Evolutionary conservation across 768 basidiomycete species (phyloP), one percentile per base, ranked within the genome.

Genomic region (Collybiopsis confluens): DNA sequence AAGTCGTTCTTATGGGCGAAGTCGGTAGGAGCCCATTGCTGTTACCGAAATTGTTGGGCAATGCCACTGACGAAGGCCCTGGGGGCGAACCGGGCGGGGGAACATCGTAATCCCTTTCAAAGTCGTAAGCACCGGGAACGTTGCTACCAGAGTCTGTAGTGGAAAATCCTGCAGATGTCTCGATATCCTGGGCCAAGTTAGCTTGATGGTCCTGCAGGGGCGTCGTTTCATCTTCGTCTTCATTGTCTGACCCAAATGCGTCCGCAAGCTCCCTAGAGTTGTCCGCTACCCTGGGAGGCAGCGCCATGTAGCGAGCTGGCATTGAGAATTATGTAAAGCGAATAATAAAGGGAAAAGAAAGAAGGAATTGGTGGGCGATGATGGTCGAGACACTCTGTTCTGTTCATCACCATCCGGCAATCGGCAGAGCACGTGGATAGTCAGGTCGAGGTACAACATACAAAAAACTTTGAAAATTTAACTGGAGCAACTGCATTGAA

Each of bases 401-500:
- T 30, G 4, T 24, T 23, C 30, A 21, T 26, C 45, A 33, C 5
- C 15, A 6, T 30, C 33, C 18, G 42, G 42, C 30, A 46, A 11
- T 37, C 47, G 47, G 47, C 47, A 48, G 35, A 27, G 8, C 18
- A 30, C 45, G 23, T 45, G 45, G 20, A 18, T 24, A 13, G 26
- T 33, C 30, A 33, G 30, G 6, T 13, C 5, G 30, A 13, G 30
- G 30, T 13, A 33, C 30, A 5, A 6, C 13, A 13, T 33, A 33
- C 30, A 33, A 33, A 33, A 33, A 13, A 48, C 45, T 15, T 48
- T 7, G 5, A 18, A 24, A 9, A 26, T 52, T 75, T 65, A 92
- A 68, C 90, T 93, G 20, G 92, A 94, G 64, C 93, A 95, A 59
- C 91, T 93, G 66, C 93, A 97, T 66, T 95, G 92, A 71, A 95